Evolutionary conservation across 75 land plant genomes (phyloP).

Genomic region (Azolla pinnata): DNA sequence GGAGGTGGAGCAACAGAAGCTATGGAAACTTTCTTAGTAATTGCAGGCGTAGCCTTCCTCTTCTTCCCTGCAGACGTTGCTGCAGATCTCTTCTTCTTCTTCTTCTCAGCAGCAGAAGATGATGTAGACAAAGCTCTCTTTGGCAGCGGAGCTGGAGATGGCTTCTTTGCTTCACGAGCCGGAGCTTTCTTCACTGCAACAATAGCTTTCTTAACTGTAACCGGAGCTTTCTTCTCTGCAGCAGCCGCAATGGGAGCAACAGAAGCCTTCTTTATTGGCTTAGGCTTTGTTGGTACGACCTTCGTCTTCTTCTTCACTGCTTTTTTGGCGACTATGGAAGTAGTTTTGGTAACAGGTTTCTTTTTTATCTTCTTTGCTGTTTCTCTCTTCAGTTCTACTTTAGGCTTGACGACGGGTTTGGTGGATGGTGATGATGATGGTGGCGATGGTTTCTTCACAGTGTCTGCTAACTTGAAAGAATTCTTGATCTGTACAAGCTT

Average conservation of each 20-base stretch:
- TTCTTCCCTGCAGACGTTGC: not conserved
- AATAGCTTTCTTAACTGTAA: constrained; percentile 9
- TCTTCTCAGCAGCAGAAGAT: constrained; percentile 1
- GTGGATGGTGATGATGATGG: no score
- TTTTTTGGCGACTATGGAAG: no score
- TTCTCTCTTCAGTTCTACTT: no score
- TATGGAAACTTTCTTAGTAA: not conserved
- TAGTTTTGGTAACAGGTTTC: no score
- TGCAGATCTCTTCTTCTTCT: not conserved
- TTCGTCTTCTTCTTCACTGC: no score
- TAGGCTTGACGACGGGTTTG: no score
- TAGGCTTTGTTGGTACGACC: no score
- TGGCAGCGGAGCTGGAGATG: constrained; percentile 13
- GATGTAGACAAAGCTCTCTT: constrained; percentile 2
- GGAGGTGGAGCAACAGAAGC: not conserved
- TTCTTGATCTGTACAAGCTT: constrained; percentile 11
- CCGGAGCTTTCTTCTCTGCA: constrained; percentile 11
- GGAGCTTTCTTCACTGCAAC: not conserved
- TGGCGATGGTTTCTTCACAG: constrained; percentile 14
- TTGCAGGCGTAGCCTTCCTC: not conserved
- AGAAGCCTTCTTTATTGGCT: no score
- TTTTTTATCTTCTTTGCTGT: no score
- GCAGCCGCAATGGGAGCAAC: no score
- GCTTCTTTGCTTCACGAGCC: constrained; percentile 7
- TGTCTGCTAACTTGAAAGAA: constrained; percentile 17